These are phyloP conservation scores for Botrytis squamosa DNA, from an alignment of 2,329 filamentous ascomycete genomes.

Conservation along the genomic window DNA sequence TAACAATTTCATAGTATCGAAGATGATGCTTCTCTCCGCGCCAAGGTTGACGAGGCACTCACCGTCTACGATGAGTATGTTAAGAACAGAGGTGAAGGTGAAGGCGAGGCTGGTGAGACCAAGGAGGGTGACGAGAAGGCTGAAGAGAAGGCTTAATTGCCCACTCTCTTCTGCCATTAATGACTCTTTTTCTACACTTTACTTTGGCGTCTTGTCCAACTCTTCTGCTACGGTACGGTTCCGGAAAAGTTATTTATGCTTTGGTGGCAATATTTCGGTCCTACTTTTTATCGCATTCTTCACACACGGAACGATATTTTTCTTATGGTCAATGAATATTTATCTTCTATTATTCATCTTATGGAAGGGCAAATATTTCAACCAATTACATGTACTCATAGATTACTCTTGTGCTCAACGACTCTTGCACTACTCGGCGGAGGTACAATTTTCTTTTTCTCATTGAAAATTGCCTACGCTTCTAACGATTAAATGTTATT, in stretches of 20 bases:
- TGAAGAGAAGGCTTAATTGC: constrained; percentile 53
- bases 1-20: constrained; percentile 64
- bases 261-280: constrained; percentile 28
- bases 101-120: constrained; percentile 42
- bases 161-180: constrained; percentile 35
- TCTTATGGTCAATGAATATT: constrained; percentile 27
- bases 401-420: constrained; percentile 29
- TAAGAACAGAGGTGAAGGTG: constrained; percentile 55
- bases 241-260: constrained; percentile 40
- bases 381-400: constrained; percentile 36
- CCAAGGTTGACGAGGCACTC: constrained; percentile 97
- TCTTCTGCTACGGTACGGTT: constrained; percentile 34
- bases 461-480: background rate
- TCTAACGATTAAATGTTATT: constrained; percentile 9
- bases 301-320: constrained; percentile 20
- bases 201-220: constrained; percentile 36
- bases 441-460: constrained; percentile 12
- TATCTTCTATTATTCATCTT: constrained; percentile 28
- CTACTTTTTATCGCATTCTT: constrained; percentile 26
- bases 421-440: constrained; percentile 15
- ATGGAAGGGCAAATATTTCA: constrained; percentile 26
- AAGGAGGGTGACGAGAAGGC: constrained; percentile 50
- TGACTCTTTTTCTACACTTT: constrained; percentile 28
- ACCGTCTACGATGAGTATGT: constrained; percentile 98
- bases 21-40: constrained; percentile 82